Conservation (phyloP, 2,329 filamentous ascomycete species). For the Talaromyces islandicus region DNA sequence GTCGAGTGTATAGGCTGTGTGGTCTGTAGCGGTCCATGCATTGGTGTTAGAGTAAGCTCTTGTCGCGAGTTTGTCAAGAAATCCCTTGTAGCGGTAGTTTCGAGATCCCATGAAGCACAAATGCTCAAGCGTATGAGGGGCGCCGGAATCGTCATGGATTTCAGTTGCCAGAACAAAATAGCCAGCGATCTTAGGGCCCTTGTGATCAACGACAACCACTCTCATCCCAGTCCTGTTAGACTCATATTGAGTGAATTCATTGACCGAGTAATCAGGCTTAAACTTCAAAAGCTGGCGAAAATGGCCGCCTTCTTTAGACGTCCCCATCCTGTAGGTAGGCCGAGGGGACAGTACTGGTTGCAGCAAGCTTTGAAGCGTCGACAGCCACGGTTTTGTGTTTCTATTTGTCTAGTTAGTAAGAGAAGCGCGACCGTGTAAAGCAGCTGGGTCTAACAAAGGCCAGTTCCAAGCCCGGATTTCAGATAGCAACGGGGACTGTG, state of each 20-base stretch:
- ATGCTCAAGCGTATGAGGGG: slow-evolving; percentile 81
- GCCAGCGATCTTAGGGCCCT: slow-evolving; percentile 90
- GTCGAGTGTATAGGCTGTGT: slow-evolving; percentile 92
- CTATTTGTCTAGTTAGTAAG: slow-evolving; percentile 1
- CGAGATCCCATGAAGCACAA: slow-evolving; percentile 86
- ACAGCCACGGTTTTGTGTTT: neutral
- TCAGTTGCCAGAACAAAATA: slow-evolving; percentile 96
- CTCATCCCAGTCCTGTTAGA: slow-evolving; percentile 92
- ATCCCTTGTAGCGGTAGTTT: slow-evolving; percentile 88
- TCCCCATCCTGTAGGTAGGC: slow-evolving; percentile 46
- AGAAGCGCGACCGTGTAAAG: neutral
- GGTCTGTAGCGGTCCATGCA: slow-evolving; percentile 93
- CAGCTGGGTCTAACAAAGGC: neutral
- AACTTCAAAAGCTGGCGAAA: slow-evolving; percentile 86
- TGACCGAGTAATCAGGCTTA: slow-evolving; percentile 81
- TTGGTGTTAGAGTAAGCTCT: slow-evolving; percentile 92
- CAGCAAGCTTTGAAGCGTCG: slow-evolving; percentile 2
- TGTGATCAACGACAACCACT: slow-evolving; percentile 82
- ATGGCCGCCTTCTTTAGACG: slow-evolving; percentile 39
- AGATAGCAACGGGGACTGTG: neutral
- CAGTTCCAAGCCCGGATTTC: neutral
- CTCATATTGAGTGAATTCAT: slow-evolving; percentile 88
- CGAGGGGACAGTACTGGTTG: slow-evolving; percentile 4
- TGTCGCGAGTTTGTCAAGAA: slow-evolving; percentile 89
- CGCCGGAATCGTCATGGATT: slow-evolving; percentile 94